A percentile compares a stretch with the other conserved stretches of the same genome.
phyloP scores from a whole-genome alignment of 106 monocot species.

The Narthecium ossifragum region DNA sequence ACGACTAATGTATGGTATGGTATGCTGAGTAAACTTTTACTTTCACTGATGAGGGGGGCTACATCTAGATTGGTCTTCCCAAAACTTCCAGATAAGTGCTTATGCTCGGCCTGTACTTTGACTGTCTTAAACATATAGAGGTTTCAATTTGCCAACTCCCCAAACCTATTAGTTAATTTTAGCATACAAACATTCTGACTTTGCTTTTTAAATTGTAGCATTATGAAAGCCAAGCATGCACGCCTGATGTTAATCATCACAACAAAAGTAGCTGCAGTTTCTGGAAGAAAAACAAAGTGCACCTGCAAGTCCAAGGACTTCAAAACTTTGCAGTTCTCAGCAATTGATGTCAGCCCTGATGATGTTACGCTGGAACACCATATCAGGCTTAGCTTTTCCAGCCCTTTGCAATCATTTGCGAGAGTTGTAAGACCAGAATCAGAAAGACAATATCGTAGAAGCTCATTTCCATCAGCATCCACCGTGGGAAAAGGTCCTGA shows the following conservation, averaged over 20 bases:
- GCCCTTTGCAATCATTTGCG: slow-evolving; percentile 47
- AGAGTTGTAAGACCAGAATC: slow-evolving; percentile 67
- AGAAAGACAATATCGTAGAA: slow-evolving; percentile 32
- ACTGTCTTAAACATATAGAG: too few species aligned
- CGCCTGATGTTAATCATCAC: not conserved
- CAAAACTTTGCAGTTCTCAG: slow-evolving; percentile 62
- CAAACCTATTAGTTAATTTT: too few species aligned
- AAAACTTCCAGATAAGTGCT: too few species aligned
- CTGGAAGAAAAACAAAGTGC: not conserved
- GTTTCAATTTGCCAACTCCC: too few species aligned
- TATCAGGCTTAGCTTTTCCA: slow-evolving; percentile 69
- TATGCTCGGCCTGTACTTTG: too few species aligned
- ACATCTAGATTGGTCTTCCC: too few species aligned
- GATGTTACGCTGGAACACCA: slow-evolving; percentile 84
- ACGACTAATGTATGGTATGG: too few species aligned
- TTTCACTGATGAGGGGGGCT: too few species aligned
- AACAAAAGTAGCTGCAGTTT: too few species aligned
- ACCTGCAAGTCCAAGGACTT: slow-evolving; percentile 83
- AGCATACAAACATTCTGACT: too few species aligned
- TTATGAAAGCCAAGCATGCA: not conserved
- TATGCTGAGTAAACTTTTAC: too few species aligned
- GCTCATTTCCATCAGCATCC: slow-evolving; percentile 17
- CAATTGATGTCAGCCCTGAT: slow-evolving; percentile 57
- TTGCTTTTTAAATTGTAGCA: too few species aligned
- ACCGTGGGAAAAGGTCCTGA: slow-evolving; percentile 5